phyloP scores from a whole-genome alignment of 306 rosid species.

The Pachyrhizus erosus region DNA sequence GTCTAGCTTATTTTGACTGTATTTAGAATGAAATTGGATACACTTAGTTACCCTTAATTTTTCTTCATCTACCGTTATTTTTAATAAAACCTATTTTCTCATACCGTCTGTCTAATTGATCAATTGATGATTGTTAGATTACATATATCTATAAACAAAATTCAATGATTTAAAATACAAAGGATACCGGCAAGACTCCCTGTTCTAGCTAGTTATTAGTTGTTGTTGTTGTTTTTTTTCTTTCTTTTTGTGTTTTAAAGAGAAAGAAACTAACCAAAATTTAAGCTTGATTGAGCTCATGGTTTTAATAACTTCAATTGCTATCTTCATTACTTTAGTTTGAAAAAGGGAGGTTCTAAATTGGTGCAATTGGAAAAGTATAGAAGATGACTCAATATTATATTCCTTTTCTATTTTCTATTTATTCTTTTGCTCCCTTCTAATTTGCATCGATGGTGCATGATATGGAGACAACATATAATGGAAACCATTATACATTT shows the following conservation, averaged over 20 bases:
- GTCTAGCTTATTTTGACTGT: not conserved
- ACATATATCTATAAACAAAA: not conserved
- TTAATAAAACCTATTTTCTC: not conserved
- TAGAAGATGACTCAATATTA: not conserved
- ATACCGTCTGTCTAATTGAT: not conserved
- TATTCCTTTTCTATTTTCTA: not conserved
- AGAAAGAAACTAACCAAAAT: not conserved
- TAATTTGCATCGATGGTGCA: conserved; percentile 33
- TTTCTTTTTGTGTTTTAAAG: too few species aligned
- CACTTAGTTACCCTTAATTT: not conserved
- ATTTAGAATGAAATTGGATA: not conserved
- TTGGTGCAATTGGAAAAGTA: conserved; percentile 30
- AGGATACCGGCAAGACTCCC: not conserved
- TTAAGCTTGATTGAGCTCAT: not conserved
- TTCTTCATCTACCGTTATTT: not conserved
- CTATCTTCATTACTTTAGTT: conserved; percentile 7
- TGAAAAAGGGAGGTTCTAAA: not conserved
- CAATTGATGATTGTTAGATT: not conserved
- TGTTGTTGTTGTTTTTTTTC: not conserved
- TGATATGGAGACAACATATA: conserved; percentile 51
- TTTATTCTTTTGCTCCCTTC: not conserved
- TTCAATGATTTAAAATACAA: not conserved
- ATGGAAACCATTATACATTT: conserved; percentile 53
- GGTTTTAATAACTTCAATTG: not conserved
- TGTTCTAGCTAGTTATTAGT: not conserved